Evolutionary conservation across 768 basidiomycete genomes (phyloP).

Genomic region (Daedaleopsis nitida): DNA sequence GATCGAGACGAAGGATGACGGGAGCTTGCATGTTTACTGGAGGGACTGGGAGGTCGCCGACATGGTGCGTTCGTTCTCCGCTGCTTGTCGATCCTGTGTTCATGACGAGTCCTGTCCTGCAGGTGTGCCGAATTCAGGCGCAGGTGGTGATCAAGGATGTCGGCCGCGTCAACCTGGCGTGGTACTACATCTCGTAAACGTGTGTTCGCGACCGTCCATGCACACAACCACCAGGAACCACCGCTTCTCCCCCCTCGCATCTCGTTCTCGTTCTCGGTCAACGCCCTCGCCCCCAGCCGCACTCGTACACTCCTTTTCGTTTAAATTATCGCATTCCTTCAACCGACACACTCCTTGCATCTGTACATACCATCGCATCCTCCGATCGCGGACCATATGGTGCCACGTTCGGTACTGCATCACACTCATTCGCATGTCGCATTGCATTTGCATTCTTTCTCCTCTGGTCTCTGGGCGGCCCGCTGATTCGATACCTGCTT

Average conservation of each 20-base stretch:
- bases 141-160: conserved; percentile 31
- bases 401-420: neutral
- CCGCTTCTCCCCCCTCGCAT: neutral
- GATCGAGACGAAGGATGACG: conserved; percentile 27
- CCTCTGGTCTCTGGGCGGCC: neutral
- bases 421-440: neutral
- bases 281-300: neutral
- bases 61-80: conserved; percentile 22
- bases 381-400: neutral
- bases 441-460: neutral
- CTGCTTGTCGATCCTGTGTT: neutral
- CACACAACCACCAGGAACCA: neutral
- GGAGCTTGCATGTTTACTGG: conserved; percentile 31
- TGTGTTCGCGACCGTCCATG: neutral
- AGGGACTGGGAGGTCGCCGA: conserved; percentile 31
- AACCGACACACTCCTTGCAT: neutral
- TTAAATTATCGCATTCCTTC: conserved; percentile 1
- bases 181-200: conserved; percentile 28
- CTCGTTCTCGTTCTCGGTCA: neutral
- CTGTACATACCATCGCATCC: neutral
- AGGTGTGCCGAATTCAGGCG: conserved; percentile 32
- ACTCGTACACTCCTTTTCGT: neutral
- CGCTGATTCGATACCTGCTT: neutral
- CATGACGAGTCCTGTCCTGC: neutral
- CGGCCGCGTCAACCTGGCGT: conserved; percentile 29